Conservation (phyloP, 805 yeast genomes). For the Yarrowia sp. region DNA sequence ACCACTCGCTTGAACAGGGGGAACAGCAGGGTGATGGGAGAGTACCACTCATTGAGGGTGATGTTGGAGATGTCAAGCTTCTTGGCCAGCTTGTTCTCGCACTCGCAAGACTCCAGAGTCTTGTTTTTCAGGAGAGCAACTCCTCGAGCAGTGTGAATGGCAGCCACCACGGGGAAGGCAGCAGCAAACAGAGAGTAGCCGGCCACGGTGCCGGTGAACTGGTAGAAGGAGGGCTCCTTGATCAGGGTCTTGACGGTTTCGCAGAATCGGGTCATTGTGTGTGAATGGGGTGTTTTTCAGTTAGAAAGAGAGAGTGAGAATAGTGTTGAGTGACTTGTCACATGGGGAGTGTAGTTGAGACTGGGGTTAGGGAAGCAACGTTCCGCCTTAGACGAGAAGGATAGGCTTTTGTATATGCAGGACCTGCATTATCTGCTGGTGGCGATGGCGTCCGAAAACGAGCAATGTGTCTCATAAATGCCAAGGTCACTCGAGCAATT, state of each 20-base stretch:
- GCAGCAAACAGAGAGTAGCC: conserved; percentile 34
- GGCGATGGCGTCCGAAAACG: not conserved
- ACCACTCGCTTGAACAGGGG: conserved; percentile 38
- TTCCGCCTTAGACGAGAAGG: conserved; percentile 35
- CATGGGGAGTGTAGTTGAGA: conserved; percentile 7
- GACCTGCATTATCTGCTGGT: conserved; percentile 25
- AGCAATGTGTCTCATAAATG: no score
- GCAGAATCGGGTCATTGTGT: conserved; percentile 32
- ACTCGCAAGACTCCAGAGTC: conserved; percentile 20
- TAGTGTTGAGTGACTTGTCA: conserved; percentile 36
- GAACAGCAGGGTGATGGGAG: conserved; percentile 33
- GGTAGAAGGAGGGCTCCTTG: conserved; percentile 38
- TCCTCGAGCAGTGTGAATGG: conserved; percentile 38
- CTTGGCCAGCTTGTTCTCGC: conserved; percentile 37
- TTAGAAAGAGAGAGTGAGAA: conserved; percentile 3
- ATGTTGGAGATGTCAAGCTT: conserved; percentile 27
- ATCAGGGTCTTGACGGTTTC: conserved; percentile 28
- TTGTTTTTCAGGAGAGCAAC: conserved; percentile 33
- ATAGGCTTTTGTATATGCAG: conserved; percentile 26
- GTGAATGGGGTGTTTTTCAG: conserved; percentile 7
- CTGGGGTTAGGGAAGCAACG: conserved; percentile 36
- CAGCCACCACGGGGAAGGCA: conserved; percentile 33
- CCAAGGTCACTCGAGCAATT: not conserved
- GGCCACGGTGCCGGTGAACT: conserved; percentile 35
- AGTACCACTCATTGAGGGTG: conserved; percentile 38